phyloP scores from a whole-genome alignment of 2,329 filamentous ascomycete species.

The Diplodia mutila region DNA sequence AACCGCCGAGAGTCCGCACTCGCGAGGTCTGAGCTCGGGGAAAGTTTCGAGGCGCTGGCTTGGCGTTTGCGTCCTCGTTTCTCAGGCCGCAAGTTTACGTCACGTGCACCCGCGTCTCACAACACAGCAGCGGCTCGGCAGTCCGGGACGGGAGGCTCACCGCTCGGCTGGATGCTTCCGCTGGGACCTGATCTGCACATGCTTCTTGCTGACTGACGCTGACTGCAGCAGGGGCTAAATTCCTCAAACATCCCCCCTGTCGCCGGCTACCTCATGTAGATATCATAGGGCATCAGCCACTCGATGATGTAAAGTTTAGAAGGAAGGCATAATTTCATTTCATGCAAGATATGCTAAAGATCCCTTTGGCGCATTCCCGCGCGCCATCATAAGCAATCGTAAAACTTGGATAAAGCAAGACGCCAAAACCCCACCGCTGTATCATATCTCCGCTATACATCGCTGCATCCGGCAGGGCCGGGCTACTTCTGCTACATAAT shows the following conservation, averaged over 20 bases:
- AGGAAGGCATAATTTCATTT: not conserved
- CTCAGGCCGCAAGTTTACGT: not conserved
- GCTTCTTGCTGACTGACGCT: not conserved
- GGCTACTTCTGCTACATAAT: not conserved
- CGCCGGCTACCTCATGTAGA: not conserved
- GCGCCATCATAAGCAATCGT: not conserved
- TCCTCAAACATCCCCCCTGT: not conserved
- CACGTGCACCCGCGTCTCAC: not conserved
- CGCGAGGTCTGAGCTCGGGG: conserved; percentile 7
- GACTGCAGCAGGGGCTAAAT: not conserved
- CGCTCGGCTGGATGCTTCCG: conserved; percentile 8
- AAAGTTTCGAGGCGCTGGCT: conserved; percentile 19
- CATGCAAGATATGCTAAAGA: not conserved
- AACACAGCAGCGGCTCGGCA: not conserved
- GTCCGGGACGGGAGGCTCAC: not conserved
- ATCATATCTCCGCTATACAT: not conserved
- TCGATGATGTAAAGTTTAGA: no score
- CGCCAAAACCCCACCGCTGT: conserved; percentile 12
- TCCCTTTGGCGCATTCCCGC: not conserved
- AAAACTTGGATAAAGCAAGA: not conserved
- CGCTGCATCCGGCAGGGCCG: not conserved
- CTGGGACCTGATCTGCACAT: not conserved
- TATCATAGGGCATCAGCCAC: no score
- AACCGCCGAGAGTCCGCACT: conserved; percentile 2
- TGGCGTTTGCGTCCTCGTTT: not conserved